Conservation (phyloP, 139 green algal genomes). For the Chlamydomonas schloesseri region DNA sequence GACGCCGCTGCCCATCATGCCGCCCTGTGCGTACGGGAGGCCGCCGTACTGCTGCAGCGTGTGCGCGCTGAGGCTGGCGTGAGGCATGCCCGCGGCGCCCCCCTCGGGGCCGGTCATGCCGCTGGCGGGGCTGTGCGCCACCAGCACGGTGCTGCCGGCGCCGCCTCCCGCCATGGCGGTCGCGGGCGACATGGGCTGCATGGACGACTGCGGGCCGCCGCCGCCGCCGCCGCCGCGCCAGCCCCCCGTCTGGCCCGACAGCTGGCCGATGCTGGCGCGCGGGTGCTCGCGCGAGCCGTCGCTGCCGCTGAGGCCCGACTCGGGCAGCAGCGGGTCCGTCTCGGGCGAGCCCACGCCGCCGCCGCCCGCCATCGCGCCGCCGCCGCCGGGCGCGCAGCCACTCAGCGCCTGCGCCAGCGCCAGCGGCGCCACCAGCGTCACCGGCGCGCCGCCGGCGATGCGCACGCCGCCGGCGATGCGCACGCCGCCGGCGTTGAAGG, state of each 20-base stretch:
- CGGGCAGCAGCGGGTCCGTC: neutral
- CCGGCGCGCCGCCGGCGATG: too few relatives aligned
- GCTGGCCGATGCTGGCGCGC: neutral
- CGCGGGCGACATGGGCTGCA: slow-evolving; percentile 4
- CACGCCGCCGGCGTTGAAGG: too few relatives aligned
- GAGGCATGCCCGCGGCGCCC: neutral
- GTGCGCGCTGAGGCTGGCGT: neutral
- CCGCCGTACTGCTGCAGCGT: neutral
- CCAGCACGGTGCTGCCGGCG: neutral
- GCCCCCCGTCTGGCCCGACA: neutral
- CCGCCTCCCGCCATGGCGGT: too few relatives aligned
- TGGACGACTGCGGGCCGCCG: neutral
- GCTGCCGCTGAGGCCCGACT: neutral
- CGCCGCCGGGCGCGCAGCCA: too few relatives aligned
- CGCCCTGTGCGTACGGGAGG: neutral
- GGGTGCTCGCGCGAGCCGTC: slow-evolving; percentile 6
- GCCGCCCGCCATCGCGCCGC: neutral
- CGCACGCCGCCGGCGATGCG: too few relatives aligned
- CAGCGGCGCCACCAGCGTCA: too few relatives aligned
- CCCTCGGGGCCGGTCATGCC: neutral
- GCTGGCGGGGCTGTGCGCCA: slow-evolving; percentile 1
- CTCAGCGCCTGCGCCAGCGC: too few relatives aligned
- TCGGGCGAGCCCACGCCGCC: neutral
- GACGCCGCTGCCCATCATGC: too few relatives aligned
- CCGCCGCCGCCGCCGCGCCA: neutral